phyloP scores from a whole-genome alignment of 2,329 filamentous ascomycete genomes.

The Myriosclerotinia duriaeana region DNA sequence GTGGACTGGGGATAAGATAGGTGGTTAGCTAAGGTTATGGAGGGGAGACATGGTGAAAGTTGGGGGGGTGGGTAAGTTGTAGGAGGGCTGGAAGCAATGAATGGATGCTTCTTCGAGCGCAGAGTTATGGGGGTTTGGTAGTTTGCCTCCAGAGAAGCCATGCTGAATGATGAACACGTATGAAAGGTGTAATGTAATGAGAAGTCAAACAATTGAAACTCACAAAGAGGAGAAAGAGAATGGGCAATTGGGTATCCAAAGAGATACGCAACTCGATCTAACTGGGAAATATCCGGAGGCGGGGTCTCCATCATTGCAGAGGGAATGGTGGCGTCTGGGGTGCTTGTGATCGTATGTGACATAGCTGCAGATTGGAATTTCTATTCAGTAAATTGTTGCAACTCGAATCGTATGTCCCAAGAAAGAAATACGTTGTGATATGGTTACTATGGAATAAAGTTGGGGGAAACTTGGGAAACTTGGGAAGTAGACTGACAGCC shows the following conservation, averaged over 20 bases:
- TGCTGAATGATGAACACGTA: not conserved
- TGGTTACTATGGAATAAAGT: not conserved
- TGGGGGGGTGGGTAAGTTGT: not conserved
- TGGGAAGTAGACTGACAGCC: not conserved
- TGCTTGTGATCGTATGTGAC: conserved; percentile 23
- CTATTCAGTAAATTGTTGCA: not conserved
- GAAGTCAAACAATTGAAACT: not conserved
- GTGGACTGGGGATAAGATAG: conserved; percentile 49
- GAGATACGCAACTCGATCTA: conserved; percentile 46
- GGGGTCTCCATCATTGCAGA: conserved; percentile 27
- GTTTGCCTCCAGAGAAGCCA: not conserved
- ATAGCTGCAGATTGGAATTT: conserved; percentile 10
- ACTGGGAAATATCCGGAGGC: conserved; percentile 29
- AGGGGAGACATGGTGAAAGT: not conserved
- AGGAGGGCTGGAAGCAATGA: not conserved
- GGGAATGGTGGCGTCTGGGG: conserved; percentile 12
- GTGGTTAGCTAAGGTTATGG: not conserved
- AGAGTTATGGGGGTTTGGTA: not conserved
- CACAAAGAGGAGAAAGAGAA: conserved; percentile 47
- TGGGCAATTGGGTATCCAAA: conserved; percentile 58
- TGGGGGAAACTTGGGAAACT: not conserved
- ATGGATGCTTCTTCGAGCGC: not conserved
- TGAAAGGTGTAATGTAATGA: not conserved
- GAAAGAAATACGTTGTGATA: not conserved
- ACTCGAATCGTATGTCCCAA: conserved; percentile 6